phyloP scores from a whole-genome alignment of 140 eudicot genomes.

The Stevia rebaudiana region DNA sequence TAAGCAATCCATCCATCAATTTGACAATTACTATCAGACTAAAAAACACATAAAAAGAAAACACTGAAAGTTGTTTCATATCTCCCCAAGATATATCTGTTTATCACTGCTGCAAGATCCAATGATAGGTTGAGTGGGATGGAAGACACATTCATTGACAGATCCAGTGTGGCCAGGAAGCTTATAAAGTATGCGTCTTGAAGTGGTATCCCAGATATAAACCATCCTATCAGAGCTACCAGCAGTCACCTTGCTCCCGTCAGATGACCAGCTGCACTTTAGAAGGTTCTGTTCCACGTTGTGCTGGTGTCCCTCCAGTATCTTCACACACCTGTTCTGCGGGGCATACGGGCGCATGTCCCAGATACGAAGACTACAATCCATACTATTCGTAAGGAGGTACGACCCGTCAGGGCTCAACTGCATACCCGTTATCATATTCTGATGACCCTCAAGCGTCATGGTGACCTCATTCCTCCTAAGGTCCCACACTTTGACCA shows the following conservation, averaged over 20 bases:
- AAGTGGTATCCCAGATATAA: constrained; percentile 93
- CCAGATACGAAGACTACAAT: constrained; percentile 75
- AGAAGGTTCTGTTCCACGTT: constrained; percentile 82
- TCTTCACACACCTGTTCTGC: constrained; percentile 84
- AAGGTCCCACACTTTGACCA: constrained; percentile 87
- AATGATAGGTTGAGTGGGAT: constrained; percentile 69
- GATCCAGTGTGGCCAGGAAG: constrained; percentile 96
- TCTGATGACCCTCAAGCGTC: constrained; percentile 93
- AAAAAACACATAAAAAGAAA: not conserved
- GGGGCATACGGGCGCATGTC: constrained; percentile 97
- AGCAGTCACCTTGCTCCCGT: constrained; percentile 93
- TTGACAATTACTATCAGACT: not conserved
- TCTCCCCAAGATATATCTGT: constrained; percentile 90
- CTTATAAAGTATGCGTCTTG: constrained; percentile 72
- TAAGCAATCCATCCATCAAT: not conserved
- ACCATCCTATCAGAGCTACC: constrained; percentile 97
- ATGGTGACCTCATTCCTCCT: constrained; percentile 85
- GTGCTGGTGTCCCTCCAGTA: constrained; percentile 91
- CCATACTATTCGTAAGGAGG: constrained; percentile 90
- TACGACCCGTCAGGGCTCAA: constrained; percentile 93
- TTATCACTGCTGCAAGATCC: constrained; percentile 96
- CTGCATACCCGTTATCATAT: constrained; percentile 90
- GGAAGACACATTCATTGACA: constrained; percentile 81
- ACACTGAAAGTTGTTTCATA: constrained; percentile 23
- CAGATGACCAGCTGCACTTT: constrained; percentile 88